A percentile compares a stretch with the other conserved stretches of the same genome.
phyloP scores from a whole-genome alignment of 2,329 filamentous ascomycete species.

The Cytospora schulzeri region DNA sequence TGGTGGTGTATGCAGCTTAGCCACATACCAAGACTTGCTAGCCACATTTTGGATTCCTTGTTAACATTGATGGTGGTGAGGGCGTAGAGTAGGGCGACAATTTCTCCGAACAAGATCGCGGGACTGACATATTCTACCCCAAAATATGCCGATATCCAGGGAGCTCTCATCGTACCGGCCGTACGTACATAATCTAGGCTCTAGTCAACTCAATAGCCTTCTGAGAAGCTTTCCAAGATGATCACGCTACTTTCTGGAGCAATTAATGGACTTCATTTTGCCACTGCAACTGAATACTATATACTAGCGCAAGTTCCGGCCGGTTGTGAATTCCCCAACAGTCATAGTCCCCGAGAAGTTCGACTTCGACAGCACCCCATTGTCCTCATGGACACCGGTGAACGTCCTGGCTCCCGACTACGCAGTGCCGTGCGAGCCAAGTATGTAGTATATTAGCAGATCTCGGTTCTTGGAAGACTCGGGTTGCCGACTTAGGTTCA shows the following conservation, averaged over 20 bases:
- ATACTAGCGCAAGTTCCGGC: too few species aligned
- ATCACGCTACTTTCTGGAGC: too few species aligned
- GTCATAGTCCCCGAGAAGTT: too few species aligned
- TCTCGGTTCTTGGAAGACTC: too few species aligned
- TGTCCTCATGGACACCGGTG: too few species aligned
- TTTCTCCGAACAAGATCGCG: neutral
- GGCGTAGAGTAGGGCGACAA: neutral
- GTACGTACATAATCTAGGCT: neutral
- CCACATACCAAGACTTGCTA: neutral
- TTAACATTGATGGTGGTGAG: neutral
- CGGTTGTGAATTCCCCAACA: too few species aligned
- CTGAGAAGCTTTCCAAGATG: too few species aligned
- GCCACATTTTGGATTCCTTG: neutral
- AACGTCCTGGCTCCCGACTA: neutral
- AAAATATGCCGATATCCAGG: neutral
- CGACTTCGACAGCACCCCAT: too few species aligned
- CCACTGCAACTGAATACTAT: too few species aligned
- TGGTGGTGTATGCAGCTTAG: conserved; percentile 15
- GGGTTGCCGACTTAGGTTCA: neutral
- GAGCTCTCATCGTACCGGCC: neutral
- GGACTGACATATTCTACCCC: neutral
- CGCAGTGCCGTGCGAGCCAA: neutral
- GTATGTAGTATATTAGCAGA: neutral
- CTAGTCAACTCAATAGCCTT: too few species aligned
- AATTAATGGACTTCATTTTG: too few species aligned